Evolutionary conservation across 768 basidiomycete genomes (phyloP).

Genomic region (Agaricus subrufescens): DNA sequence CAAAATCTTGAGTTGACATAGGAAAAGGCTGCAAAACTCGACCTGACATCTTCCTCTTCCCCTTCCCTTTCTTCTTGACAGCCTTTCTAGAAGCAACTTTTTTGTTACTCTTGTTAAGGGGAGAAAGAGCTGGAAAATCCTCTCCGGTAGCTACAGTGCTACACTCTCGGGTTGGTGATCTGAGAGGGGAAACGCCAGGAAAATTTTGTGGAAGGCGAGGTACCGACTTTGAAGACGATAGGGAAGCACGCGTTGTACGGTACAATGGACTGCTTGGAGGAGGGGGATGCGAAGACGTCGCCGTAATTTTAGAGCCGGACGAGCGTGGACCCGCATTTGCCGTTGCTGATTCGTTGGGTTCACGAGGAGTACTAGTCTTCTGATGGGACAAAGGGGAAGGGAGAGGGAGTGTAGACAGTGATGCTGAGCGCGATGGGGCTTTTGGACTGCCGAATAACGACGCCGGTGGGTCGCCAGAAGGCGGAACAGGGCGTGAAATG

Average conservation of each 20-base stretch:
- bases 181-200: conserved; percentile 3
- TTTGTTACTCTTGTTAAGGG: neutral
- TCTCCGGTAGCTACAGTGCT: neutral
- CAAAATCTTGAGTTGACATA: conserved; percentile 8
- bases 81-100: neutral
- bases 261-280: neutral
- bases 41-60: conserved; percentile 3
- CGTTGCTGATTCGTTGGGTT: neutral
- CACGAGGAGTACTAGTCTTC: neutral
- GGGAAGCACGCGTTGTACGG: neutral
- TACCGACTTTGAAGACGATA: neutral
- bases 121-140: conserved; percentile 4
- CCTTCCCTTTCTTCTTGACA: neutral
- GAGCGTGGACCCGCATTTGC: neutral
- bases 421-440: conserved; percentile 7
- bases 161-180: neutral
- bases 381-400: conserved; percentile 1
- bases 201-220: conserved; percentile 5
- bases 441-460: neutral
- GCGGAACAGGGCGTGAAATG: neutral
- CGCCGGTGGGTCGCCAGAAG: neutral
- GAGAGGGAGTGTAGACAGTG: neutral
- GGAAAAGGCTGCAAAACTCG: conserved; percentile 12
- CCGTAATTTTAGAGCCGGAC: neutral
- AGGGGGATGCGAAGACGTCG: conserved; percentile 3